Evolutionary conservation across 1,284 basidiomycete species (phyloP).

Genomic region (Ustilago shanxiensis): DNA sequence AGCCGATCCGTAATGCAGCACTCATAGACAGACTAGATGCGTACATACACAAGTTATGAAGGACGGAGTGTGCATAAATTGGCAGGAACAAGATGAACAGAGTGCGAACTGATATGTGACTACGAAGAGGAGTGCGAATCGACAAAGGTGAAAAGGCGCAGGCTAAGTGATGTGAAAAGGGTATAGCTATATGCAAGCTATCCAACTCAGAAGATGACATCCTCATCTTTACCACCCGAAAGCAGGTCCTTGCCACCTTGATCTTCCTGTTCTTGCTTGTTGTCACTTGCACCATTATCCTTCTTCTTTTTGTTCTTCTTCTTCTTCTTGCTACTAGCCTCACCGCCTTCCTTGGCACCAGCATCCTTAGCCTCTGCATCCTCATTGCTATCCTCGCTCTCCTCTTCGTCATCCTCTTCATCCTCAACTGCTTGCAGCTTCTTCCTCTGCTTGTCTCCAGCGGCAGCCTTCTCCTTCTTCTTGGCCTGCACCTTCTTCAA

Average conservation of each 20-base stretch:
- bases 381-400: not conserved
- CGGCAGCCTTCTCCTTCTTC: slow-evolving; percentile 62
- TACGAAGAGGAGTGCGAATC: not conserved
- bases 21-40: not conserved
- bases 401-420: slow-evolving; percentile 14
- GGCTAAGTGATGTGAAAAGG: not conserved
- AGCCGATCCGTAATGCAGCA: not conserved
- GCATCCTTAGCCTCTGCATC: slow-evolving; percentile 1
- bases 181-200: not conserved
- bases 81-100: not conserved
- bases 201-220: slow-evolving; percentile 66
- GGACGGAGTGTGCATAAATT: not conserved
- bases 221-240: slow-evolving; percentile 66
- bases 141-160: not conserved
- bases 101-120: not conserved
- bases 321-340: slow-evolving; percentile 23
- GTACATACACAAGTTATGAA: not conserved
- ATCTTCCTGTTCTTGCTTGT: slow-evolving; percentile 14
- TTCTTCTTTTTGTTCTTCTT: slow-evolving; percentile 23
- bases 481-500: slow-evolving; percentile 69
- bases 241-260: slow-evolving; percentile 57
- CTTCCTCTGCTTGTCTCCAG: slow-evolving; percentile 19
- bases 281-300: not conserved
- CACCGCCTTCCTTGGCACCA: not conserved
- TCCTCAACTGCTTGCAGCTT: slow-evolving; percentile 14